A percentile compares a stretch with the other conserved stretches of the same genome.
Evolutionary conservation across 2,329 filamentous ascomycete genomes (phyloP).

Genomic region (Scedosporium apiospermum): DNA sequence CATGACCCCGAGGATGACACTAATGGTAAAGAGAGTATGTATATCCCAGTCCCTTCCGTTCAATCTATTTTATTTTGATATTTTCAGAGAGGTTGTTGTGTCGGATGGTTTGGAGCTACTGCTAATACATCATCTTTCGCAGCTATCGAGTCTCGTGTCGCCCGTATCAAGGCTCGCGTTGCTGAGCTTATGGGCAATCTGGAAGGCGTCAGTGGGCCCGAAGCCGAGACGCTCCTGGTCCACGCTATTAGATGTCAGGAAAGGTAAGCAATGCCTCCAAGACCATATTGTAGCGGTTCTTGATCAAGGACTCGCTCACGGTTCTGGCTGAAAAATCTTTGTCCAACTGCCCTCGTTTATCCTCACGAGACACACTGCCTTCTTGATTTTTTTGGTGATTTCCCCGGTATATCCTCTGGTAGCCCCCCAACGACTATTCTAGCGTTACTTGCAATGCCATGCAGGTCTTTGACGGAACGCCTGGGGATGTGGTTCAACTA

Average conservation of each 20-base stretch:
- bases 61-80: not conserved
- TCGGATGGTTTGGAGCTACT: not conserved
- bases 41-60: not conserved
- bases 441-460: too few relatives aligned
- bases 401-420: not conserved
- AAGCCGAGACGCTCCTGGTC: slow-evolving; percentile 20
- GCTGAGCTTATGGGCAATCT: slow-evolving; percentile 86
- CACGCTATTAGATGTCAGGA: not conserved
- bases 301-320: not conserved
- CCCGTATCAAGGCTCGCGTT: slow-evolving; percentile 94
- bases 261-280: not conserved
- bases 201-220: slow-evolving; percentile 43
- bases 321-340: not conserved
- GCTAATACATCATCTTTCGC: slow-evolving; percentile 12
- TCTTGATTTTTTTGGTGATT: not conserved
- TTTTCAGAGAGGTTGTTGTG: not conserved
- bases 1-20: slow-evolving; percentile 69
- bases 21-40: slow-evolving; percentile 88
- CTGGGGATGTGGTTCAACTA: too few relatives aligned
- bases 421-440: too few relatives aligned
- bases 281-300: not conserved
- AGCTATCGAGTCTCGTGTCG: slow-evolving; percentile 95
- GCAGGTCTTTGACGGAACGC: too few relatives aligned
- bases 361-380: not conserved
- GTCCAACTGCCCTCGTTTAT: not conserved